Evolutionary conservation across 805 yeast genomes (phyloP).

Genomic region (Peterozyma toletana): DNA sequence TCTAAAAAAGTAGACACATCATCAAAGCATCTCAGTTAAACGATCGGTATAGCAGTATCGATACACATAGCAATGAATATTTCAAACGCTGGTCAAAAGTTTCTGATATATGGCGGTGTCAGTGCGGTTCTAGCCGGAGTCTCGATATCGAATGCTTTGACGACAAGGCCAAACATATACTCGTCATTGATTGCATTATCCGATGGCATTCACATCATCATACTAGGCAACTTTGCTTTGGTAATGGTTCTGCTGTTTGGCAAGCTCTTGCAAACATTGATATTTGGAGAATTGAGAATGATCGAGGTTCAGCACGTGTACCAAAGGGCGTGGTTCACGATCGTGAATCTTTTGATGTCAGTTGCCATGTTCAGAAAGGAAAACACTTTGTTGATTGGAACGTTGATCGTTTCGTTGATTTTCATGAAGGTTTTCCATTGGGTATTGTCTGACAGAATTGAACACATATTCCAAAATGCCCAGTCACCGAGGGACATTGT

Average conservation of each 20-base stretch:
- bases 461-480: conserved; percentile 36
- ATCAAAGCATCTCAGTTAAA: too few species aligned
- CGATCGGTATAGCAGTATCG: too few species aligned
- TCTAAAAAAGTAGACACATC: too few species aligned
- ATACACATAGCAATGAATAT: not conserved
- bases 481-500: conserved; percentile 23
- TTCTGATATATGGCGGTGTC: conserved; percentile 16
- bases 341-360: conserved; percentile 56
- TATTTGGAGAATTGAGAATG: conserved; percentile 71
- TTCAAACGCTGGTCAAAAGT: conserved; percentile 6
- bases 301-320: conserved; percentile 71
- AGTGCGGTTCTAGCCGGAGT: conserved; percentile 28
- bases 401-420: conserved; percentile 28
- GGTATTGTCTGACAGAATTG: conserved; percentile 48
- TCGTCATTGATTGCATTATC: conserved; percentile 43
- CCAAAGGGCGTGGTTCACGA: conserved; percentile 57
- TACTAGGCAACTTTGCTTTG: conserved; percentile 37
- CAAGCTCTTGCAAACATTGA: conserved; percentile 37
- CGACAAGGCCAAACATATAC: conserved; percentile 38
- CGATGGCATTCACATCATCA: conserved; percentile 37
- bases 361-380: conserved; percentile 45
- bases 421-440: conserved; percentile 70
- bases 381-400: conserved; percentile 34
- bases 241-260: conserved; percentile 28
- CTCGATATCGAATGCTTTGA: conserved; percentile 29